Base-by-base conservation (phyloP, 163 green algal genomes). In the Scenedesmus sp. region DNA sequence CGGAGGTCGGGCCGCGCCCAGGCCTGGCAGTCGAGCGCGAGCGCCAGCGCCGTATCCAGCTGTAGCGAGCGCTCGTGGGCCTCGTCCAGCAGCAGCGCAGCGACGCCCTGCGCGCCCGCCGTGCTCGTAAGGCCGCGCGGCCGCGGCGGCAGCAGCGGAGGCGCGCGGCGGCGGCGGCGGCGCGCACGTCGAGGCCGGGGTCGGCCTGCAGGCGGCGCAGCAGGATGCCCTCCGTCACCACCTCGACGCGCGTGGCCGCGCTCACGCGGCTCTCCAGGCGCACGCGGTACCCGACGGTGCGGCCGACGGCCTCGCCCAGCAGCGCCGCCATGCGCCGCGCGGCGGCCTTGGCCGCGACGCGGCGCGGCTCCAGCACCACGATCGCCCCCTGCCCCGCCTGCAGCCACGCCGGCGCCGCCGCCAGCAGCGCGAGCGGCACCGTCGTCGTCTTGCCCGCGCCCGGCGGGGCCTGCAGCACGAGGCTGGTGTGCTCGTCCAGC, bases 391-490 rank as follows among this genome's bases (percentile, higher is more conserved):
- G 72, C 44, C 44, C 33, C 5, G 54, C 57, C 31, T 36, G 18
- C 17, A 92, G 70, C 64, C 87, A 91, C 0, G 47, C 47, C 10
- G 88, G 82, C 13, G 60, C 17, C 63, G 86, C 71, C 4, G 60
- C 11, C 58, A 91, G 72, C 66, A 92, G 18, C 1, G 85, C 86
- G 50, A 95, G 76, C 6, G 90, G 90, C 7, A 95, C 82, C 13
- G 80, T 72, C 0, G 90, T 93, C 5, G 90, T 95, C 76, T 95
- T 95, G 33, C 90, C 90, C 28, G 90, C 89, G 0, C 90, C 90
- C 4, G 90, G 90, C 0, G 90, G 89, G 0, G 90, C 90, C 83
- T 93, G 81, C 31, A 79, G 60, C 1, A 79, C 11, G 26, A 76
- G 34, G 63, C 73, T 76, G 58, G 42, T 85, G 86, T 62, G 66